Percentiles rank a stretch among this genome's conserved stretches.
Evolutionary conservation across 2,329 filamentous ascomycete genomes (phyloP).

Genomic region (Chaetomiaceae sp.): DNA sequence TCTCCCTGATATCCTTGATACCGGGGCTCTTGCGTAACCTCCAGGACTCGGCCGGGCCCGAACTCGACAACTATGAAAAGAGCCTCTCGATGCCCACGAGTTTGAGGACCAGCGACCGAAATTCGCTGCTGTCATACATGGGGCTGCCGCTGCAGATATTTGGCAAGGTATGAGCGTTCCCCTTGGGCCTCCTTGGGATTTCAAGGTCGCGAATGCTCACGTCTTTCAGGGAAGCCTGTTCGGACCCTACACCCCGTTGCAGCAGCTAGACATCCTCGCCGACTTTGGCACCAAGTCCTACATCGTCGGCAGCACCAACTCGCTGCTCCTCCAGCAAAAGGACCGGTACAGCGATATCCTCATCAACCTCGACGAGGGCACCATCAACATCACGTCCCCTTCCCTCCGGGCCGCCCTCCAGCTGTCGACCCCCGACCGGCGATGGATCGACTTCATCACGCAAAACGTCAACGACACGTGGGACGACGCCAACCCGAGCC

Average conservation of each 20-base stretch:
- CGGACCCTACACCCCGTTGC: conserved; percentile 91
- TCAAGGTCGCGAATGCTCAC: conserved; percentile 3
- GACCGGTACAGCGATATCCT: conserved; percentile 95
- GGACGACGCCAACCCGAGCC: conserved; percentile 83
- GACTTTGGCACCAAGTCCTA: conserved; percentile 96
- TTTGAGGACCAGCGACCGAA: conserved; percentile 84
- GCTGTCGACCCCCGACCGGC: conserved; percentile 79
- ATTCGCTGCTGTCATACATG: conserved; percentile 88
- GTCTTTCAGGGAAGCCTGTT: conserved; percentile 76
- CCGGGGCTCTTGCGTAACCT: conserved; percentile 85
- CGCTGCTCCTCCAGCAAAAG: conserved; percentile 84
- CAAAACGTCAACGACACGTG: conserved; percentile 93
- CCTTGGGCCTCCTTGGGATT: conserved; percentile 8
- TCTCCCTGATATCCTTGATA: conserved; percentile 91
- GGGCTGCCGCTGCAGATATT: conserved; percentile 92
- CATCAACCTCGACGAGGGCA: conserved; percentile 89
- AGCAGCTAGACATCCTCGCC: conserved; percentile 89
- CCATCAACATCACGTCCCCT: conserved; percentile 75
- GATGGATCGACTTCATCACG: conserved; percentile 95
- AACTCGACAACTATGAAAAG: conserved; percentile 77
- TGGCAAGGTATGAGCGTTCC: conserved; percentile 59
- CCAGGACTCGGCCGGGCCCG: conserved; percentile 94
- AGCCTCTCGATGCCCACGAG: conserved; percentile 73
- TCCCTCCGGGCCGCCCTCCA: conserved; percentile 70
- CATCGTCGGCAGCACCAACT: conserved; percentile 95